Conservation (phyloP, 495 filamentous ascomycete genomes). For the Entonaema liquescens region DNA sequence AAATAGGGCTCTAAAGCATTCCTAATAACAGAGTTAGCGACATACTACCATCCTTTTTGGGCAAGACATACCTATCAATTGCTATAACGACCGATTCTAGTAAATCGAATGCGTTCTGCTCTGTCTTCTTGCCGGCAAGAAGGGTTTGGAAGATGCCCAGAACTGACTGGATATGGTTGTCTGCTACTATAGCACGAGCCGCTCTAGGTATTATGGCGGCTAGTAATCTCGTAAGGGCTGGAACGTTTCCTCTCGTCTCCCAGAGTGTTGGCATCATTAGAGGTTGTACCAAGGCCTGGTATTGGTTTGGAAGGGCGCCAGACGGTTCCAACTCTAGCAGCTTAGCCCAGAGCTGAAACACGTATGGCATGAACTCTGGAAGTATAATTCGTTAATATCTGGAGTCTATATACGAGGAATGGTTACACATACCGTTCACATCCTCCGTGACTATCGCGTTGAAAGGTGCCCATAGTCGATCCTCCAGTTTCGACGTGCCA, state of each 20-base stretch:
- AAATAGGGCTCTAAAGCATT: slow-evolving; percentile 78
- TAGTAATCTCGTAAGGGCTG: slow-evolving; percentile 86
- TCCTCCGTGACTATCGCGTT: slow-evolving; percentile 77
- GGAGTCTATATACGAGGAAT: neutral
- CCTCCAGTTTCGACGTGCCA: slow-evolving; percentile 69
- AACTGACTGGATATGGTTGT: slow-evolving; percentile 76
- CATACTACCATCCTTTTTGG: neutral
- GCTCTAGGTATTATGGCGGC: slow-evolving; percentile 82
- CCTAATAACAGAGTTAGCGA: slow-evolving; percentile 53
- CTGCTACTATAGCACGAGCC: slow-evolving; percentile 71
- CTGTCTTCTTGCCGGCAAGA: slow-evolving; percentile 73
- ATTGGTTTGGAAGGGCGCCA: slow-evolving; percentile 75
- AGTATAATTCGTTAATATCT: slow-evolving; percentile 20
- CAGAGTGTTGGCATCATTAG: slow-evolving; percentile 81
- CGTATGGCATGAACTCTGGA: slow-evolving; percentile 91
- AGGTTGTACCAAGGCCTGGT: slow-evolving; percentile 75
- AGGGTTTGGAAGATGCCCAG: slow-evolving; percentile 94
- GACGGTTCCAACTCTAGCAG: slow-evolving; percentile 84
- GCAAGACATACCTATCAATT: slow-evolving; percentile 70
- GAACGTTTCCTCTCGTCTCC: slow-evolving; percentile 92
- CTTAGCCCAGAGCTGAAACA: slow-evolving; percentile 93
- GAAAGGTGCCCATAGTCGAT: slow-evolving; percentile 79
- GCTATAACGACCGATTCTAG: slow-evolving; percentile 78
- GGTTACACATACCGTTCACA: slow-evolving; percentile 69
- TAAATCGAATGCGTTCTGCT: slow-evolving; percentile 86